phyloP scores from a whole-genome alignment of 768 basidiomycete genomes.

The Boletus vinaceobasis region DNA sequence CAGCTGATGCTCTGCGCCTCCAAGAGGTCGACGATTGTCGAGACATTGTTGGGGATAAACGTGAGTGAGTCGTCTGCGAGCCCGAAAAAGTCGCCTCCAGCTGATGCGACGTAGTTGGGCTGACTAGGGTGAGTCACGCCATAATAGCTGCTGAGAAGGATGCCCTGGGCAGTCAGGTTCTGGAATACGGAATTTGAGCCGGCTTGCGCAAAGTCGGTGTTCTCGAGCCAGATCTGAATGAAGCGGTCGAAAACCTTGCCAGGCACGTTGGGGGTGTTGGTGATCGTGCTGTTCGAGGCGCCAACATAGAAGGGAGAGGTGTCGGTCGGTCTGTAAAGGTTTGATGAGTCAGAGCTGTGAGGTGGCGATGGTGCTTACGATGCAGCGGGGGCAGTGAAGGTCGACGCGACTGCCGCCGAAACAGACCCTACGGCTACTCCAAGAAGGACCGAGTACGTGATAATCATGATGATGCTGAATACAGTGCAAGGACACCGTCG shows the following conservation, averaged over 20 bases:
- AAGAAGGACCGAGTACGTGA: slow-evolving; percentile 13
- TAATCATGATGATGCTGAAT: slow-evolving; percentile 9
- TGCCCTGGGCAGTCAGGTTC: slow-evolving; percentile 46
- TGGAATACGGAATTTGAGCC: slow-evolving; percentile 27
- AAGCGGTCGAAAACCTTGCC: slow-evolving; percentile 48
- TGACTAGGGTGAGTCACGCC: slow-evolving; percentile 57
- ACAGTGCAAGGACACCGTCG: background rate
- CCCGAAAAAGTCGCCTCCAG: slow-evolving; percentile 55
- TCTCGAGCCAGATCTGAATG: slow-evolving; percentile 61
- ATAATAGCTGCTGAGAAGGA: slow-evolving; percentile 45
- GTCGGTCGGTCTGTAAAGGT: slow-evolving; percentile 23
- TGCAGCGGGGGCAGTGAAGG: slow-evolving; percentile 30
- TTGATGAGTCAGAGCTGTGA: background rate
- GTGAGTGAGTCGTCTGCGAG: slow-evolving; percentile 38
- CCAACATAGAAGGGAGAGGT: slow-evolving; percentile 41
- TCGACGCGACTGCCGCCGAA: slow-evolving; percentile 23
- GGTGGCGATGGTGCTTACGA: slow-evolving; percentile 15
- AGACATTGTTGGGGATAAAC: slow-evolving; percentile 43
- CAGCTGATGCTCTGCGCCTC: slow-evolving; percentile 57
- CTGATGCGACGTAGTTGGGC: slow-evolving; percentile 52
- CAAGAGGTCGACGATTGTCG: slow-evolving; percentile 57
- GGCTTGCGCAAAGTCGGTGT: slow-evolving; percentile 48
- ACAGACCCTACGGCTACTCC: slow-evolving; percentile 12
- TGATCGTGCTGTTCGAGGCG: slow-evolving; percentile 40
- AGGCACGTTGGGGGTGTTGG: slow-evolving; percentile 34